Evolutionary conservation across 495 filamentous ascomycete genomes (phyloP).

Genomic region (Tuber indicum): DNA sequence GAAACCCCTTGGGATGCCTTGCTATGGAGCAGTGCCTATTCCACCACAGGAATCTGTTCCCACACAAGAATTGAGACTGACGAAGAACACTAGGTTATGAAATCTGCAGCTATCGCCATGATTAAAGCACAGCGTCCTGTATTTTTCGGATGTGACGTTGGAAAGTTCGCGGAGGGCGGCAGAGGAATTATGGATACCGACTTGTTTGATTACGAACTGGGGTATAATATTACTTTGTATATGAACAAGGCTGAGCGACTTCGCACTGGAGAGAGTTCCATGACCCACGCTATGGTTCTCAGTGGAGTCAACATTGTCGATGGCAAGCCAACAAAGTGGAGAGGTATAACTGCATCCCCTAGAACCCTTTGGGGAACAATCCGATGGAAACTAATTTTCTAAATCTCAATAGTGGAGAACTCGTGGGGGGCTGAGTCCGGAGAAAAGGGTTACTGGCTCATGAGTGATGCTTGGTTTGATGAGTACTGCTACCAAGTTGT

Average conservation of each 20-base stretch:
- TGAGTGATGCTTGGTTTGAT: slow-evolving; percentile 82
- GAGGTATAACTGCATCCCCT: slow-evolving; percentile 33
- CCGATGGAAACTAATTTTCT: neutral
- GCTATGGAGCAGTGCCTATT: neutral
- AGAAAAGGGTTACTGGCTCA: slow-evolving; percentile 74
- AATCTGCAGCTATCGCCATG: slow-evolving; percentile 67
- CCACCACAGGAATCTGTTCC: neutral
- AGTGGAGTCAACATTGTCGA: slow-evolving; percentile 71
- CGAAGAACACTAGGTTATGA: slow-evolving; percentile 49
- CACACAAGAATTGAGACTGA: slow-evolving; percentile 7
- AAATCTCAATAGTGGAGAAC: slow-evolving; percentile 58
- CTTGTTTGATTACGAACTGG: slow-evolving; percentile 67
- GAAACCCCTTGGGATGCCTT: slow-evolving; percentile 12
- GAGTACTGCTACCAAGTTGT: slow-evolving; percentile 83
- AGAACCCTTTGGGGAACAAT: neutral
- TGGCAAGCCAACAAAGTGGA: slow-evolving; percentile 62
- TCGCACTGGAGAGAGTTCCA: slow-evolving; percentile 61
- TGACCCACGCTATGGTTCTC: slow-evolving; percentile 90
- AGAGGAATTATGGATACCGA: slow-evolving; percentile 71
- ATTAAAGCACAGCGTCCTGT: slow-evolving; percentile 66
- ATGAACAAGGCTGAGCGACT: slow-evolving; percentile 68
- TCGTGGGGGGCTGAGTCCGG: slow-evolving; percentile 65
- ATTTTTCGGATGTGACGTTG: slow-evolving; percentile 85
- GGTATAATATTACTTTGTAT: slow-evolving; percentile 62
- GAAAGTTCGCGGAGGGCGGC: slow-evolving; percentile 61